Conservation (phyloP, 495 filamentous ascomycete genomes). For the Aspergillus campestris region DNA sequence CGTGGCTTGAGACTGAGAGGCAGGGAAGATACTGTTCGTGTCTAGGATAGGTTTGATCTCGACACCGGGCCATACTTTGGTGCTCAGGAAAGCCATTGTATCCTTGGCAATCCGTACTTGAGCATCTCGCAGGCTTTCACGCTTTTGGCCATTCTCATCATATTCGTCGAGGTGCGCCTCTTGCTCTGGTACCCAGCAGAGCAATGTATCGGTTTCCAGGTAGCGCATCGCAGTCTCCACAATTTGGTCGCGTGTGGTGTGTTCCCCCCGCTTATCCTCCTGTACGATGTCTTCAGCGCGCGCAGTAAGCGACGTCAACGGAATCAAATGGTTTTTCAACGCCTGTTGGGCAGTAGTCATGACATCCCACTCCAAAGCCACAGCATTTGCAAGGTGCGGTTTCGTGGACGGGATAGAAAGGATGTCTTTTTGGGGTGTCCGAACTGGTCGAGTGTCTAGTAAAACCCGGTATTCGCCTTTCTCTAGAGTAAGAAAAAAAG, state of each 20-base stretch:
- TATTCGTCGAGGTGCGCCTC: conserved; percentile 20
- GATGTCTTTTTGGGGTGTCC: conserved; percentile 62
- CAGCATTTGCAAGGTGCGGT: conserved; percentile 70
- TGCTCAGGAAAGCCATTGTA: conserved; percentile 61
- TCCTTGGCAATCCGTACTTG: conserved; percentile 59
- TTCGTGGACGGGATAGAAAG: conserved; percentile 67
- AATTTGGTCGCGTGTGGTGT: conserved; percentile 47
- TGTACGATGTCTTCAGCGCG: conserved; percentile 70
- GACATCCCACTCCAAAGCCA: conserved; percentile 89
- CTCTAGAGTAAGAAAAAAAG: conserved; percentile 10
- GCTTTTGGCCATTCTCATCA: conserved; percentile 18
- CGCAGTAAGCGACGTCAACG: conserved; percentile 75
- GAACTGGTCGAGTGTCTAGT: conserved; percentile 73
- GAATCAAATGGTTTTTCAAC: conserved; percentile 69
- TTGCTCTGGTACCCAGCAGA: conserved; percentile 78
- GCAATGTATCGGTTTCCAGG: conserved; percentile 83
- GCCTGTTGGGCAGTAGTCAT: conserved; percentile 73
- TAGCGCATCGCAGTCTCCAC: conserved; percentile 67
- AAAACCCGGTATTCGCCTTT: conserved; percentile 59
- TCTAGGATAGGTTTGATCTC: conserved; percentile 70
- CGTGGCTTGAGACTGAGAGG: conserved; percentile 59
- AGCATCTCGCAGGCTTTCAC: conserved; percentile 56
- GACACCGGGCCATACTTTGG: conserved; percentile 77
- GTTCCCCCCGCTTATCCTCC: conserved; percentile 47
- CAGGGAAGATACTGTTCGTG: conserved; percentile 60